A percentile compares a stretch with the other conserved stretches of the same genome.
These are phyloP conservation scores for Vigna reflexopilosa DNA, from an alignment of 306 rosid species.

Conservation along the genomic window DNA sequence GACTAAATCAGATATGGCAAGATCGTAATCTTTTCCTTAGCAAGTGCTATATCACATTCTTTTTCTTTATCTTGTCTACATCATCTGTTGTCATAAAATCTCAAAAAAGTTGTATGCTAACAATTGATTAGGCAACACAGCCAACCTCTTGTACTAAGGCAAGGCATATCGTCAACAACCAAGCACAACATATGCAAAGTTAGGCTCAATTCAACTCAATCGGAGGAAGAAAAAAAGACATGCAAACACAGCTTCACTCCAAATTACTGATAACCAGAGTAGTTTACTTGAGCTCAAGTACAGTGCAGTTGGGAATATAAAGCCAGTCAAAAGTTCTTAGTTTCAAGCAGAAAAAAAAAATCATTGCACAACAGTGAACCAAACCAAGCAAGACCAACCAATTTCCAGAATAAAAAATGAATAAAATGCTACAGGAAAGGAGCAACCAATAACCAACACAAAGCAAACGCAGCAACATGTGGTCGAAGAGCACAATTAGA, in stretches of 20 bases:
- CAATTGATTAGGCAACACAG: neutral
- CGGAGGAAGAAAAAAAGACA: neutral
- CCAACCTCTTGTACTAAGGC: neutral
- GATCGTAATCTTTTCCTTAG: neutral
- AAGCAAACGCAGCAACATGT: neutral
- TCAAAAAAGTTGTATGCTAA: neutral
- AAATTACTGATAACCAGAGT: neutral
- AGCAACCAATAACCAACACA: conserved; percentile 6
- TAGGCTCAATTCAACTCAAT: conserved; percentile 11
- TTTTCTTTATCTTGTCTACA: neutral
- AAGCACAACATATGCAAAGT: neutral
- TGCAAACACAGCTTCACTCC: conserved; percentile 12
- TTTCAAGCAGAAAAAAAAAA: conserved; percentile 15
- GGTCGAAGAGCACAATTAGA: neutral
- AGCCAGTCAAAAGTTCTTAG: neutral
- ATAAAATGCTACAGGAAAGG: neutral
- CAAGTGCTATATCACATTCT: neutral
- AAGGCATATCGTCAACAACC: neutral
- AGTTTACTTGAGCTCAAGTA: neutral
- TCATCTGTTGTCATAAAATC: neutral
- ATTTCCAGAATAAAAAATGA: neutral
- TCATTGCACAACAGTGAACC: neutral
- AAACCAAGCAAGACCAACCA: conserved; percentile 8
- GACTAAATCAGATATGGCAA: neutral
- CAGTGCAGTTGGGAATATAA: neutral